A percentile compares a stretch with the other conserved stretches of the same genome.
Conservation (phyloP, 306 rosid genomes). For the Casuarina equisetifolia region DNA sequence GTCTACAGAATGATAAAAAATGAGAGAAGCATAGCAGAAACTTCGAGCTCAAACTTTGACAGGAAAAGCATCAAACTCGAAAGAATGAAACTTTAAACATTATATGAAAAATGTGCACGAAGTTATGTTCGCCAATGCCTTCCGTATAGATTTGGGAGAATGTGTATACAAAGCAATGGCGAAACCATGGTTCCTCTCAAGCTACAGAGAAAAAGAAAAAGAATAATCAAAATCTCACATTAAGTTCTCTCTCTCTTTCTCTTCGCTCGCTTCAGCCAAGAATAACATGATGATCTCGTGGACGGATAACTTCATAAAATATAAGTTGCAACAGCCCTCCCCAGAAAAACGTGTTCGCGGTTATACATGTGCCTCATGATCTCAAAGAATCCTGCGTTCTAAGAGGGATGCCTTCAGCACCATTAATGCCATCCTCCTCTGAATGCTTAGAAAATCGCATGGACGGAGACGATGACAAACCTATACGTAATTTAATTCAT, state of each 20-base stretch:
- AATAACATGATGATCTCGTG: slow-evolving; percentile 29
- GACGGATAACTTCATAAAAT: slow-evolving; percentile 36
- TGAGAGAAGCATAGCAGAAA: not conserved
- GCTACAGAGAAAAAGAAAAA: slow-evolving; percentile 27
- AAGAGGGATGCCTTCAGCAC: slow-evolving; percentile 84
- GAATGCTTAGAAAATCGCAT: slow-evolving; percentile 69
- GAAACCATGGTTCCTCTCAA: slow-evolving; percentile 30
- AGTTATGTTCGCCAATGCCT: slow-evolving; percentile 49
- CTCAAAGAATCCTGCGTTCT: slow-evolving; percentile 81
- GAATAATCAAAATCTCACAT: slow-evolving; percentile 43
- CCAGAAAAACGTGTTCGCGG: slow-evolving; percentile 5
- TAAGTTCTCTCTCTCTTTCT: slow-evolving; percentile 26
- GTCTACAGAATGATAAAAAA: not conserved
- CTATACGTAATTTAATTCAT: slow-evolving; percentile 31
- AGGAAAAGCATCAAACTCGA: slow-evolving; percentile 10
- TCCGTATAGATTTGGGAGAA: slow-evolving; percentile 34
- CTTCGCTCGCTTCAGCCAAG: not conserved
- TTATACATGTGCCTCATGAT: slow-evolving; percentile 42
- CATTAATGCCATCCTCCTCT: slow-evolving; percentile 68
- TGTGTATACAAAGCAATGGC: slow-evolving; percentile 48
- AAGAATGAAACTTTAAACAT: slow-evolving; percentile 43
- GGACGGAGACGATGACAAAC: slow-evolving; percentile 41
- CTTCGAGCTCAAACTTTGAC: slow-evolving; percentile 22
- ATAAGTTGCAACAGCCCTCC: slow-evolving; percentile 42
- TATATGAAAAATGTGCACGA: slow-evolving; percentile 50